Evolutionary conservation across 192 early-diverging fungal species (phyloP), one percentile per base, ranked within the genome.

Genomic region (Coemansia sp.): DNA sequence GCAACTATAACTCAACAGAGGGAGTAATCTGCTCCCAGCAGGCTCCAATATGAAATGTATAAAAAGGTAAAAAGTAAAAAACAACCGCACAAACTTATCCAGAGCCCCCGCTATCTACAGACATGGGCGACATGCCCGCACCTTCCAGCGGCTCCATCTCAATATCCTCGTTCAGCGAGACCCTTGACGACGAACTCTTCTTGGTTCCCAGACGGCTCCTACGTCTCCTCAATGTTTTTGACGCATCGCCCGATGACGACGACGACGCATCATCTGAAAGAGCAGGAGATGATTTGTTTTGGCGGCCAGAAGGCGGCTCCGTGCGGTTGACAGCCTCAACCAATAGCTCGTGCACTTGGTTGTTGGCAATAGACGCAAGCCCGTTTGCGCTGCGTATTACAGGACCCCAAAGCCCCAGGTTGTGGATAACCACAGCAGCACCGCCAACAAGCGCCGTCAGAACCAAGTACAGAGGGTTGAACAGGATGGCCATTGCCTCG

Each of bases 391-490:
- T 72, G 0, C 82, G 72, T 55, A 87, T 76, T 5, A 87, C 75
- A 9, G 88, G 86, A 4, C 91, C 88, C 78, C 84, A 82, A 45
- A 92, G 67, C 10, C 89, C 86, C 37, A 92, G 67, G 27, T 74
- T 70, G 61, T 86, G 87, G 33, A 94, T 62, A 0, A 89, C 79
- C 30, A 83, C 84, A n/a, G 77, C 84, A 20, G 81, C 61, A 13
- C 83, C 65, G 19, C 87, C 86, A 3, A 88, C 56, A 60, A 93
- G 57, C 0, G 82, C 72, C 34, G 84, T 68, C 15, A 87, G 65
- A 22, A 95, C 65, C 57, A 96, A 77, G 61, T 94, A 96, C 13
- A 94, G 22, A 22, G 97, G 97, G 64, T 89, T 96, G 38, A 83
- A 85, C 36, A 98, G 62, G 19, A 99, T 83, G 0, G 89, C 61